Evolutionary conservation across 345 rosid species (phyloP).

Genomic region (Bruguiera parviflora): DNA sequence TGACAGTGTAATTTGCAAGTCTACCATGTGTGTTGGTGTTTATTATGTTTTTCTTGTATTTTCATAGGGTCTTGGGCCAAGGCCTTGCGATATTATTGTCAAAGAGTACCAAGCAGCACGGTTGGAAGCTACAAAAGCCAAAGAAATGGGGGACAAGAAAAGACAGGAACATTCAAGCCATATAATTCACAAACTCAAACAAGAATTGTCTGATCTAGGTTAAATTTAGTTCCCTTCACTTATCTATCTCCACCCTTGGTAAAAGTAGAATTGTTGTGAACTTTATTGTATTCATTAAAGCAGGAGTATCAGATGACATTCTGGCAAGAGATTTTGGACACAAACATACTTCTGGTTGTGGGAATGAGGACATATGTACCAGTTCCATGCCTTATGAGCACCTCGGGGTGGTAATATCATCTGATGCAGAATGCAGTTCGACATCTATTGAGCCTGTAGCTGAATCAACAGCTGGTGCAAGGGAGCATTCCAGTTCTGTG

Average conservation of each 20-base stretch:
- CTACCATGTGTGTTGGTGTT: not conserved
- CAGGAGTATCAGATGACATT: constrained; percentile 71
- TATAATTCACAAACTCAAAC: constrained; percentile 74
- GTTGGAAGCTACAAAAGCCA: constrained; percentile 70
- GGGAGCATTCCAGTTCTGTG: constrained; percentile 34
- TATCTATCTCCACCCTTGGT: constrained; percentile 18
- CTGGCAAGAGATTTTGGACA: constrained; percentile 58
- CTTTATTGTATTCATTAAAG: constrained; percentile 27
- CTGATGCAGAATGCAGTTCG: constrained; percentile 21
- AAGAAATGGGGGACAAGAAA: constrained; percentile 63
- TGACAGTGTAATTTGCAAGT: not conserved
- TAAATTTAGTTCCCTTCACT: constrained; percentile 24
- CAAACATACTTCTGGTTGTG: constrained; percentile 24
- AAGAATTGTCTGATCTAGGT: constrained; percentile 85
- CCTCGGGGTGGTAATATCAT: constrained; percentile 21
- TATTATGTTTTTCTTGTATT: constrained; percentile 11
- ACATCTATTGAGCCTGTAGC: constrained; percentile 22
- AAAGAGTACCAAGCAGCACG: constrained; percentile 68
- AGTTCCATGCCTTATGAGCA: constrained; percentile 24
- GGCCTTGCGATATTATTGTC: constrained; percentile 62
- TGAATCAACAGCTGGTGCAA: constrained; percentile 27
- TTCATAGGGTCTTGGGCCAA: constrained; percentile 49
- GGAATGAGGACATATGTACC: constrained; percentile 25
- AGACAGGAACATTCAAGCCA: constrained; percentile 67
- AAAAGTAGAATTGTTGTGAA: constrained; percentile 25